Percentiles rank a stretch among this genome's conserved stretches.
Conservation (phyloP, 1,284 basidiomycete species). For the Neolentinus lepideus region DNA sequence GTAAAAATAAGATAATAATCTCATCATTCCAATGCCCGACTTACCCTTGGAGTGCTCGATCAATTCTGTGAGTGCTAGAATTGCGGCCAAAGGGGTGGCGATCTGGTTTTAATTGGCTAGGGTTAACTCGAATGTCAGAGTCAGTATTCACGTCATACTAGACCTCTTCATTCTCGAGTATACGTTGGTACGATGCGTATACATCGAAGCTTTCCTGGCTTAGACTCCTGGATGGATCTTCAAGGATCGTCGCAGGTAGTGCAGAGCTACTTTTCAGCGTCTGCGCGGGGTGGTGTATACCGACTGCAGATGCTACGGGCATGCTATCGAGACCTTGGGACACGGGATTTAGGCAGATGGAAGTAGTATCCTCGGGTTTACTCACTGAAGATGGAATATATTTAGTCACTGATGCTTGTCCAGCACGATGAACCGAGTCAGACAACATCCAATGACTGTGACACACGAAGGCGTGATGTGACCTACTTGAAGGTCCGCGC, state of each 20-base stretch:
- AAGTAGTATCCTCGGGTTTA: neutral
- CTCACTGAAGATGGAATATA: neutral
- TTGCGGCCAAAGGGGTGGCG: constrained; percentile 83
- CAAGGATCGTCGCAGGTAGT: neutral
- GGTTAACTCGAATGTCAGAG: neutral
- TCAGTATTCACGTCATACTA: constrained; percentile 1
- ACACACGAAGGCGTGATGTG: neutral
- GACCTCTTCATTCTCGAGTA: constrained; percentile 55
- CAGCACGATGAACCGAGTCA: neutral
- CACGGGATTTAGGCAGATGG: neutral
- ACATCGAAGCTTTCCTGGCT: constrained; percentile 38
- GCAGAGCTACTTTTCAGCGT: neutral
- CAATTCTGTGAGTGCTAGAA: constrained; percentile 74
- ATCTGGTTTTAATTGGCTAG: constrained; percentile 36
- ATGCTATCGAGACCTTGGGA: neutral
- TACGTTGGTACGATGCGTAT: constrained; percentile 44
- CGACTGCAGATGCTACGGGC: neutral
- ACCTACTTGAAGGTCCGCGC: neutral
- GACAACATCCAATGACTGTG: neutral
- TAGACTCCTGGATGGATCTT: constrained; percentile 2
- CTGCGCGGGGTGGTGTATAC: neutral
- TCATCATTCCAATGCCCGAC: constrained; percentile 10
- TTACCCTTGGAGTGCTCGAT: constrained; percentile 68
- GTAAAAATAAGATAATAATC: constrained; percentile 10
- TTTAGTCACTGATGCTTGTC: neutral